Base-by-base conservation (phyloP, 768 basidiomycete genomes). In the Tylopilus subfusipes region DNA sequence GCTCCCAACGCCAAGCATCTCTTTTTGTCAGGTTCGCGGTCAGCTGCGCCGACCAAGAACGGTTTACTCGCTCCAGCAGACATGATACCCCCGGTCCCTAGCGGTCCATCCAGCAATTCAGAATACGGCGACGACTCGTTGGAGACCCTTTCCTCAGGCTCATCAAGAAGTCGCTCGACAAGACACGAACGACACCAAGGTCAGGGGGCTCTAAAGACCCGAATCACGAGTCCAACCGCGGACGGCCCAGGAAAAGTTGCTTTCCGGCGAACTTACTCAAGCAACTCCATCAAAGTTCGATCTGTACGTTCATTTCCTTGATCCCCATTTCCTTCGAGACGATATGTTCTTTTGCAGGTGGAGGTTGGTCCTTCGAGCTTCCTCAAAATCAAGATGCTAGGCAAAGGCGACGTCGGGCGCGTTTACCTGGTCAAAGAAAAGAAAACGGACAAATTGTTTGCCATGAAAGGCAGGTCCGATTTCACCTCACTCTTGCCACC, bases 341-440 rank as follows among this genome's bases (percentile, higher is more conserved):
- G 40, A 38, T 50, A 13, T 34, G 48, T 57, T 24, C 42, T 51
- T 52, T 50, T 52, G 24, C 62, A 94, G 88, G 92, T 96, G 54
- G 95, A 98, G 75, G 96, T 99, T 24, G 82, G 86, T 22, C 96
- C 97, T 52, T 85, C 85, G 45, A 94, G 92, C 71, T 99, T 99
- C 74, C 81, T 88, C 68, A 99, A 99, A 78, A 78, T 98, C 75
- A 97, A 95, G 76, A 81, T 99, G 81, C 80, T 98, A n/a, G 97
- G 97, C 44, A 93, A 97, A 71, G 97, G 97, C 43, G 97, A 99
- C 72, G 97, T 99, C 44, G 97, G 97, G 19, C 90, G 96, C 70
- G 97, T 99, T 39, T 99, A 98, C 75, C 82, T 99, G 42, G 97
- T 99, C 47, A 83, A 90, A 64, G 97, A 99, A 77, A 98, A 99